phyloP scores from a whole-genome alignment of 2,329 filamentous ascomycete species.

The Ceratocystis cubensis region DNA sequence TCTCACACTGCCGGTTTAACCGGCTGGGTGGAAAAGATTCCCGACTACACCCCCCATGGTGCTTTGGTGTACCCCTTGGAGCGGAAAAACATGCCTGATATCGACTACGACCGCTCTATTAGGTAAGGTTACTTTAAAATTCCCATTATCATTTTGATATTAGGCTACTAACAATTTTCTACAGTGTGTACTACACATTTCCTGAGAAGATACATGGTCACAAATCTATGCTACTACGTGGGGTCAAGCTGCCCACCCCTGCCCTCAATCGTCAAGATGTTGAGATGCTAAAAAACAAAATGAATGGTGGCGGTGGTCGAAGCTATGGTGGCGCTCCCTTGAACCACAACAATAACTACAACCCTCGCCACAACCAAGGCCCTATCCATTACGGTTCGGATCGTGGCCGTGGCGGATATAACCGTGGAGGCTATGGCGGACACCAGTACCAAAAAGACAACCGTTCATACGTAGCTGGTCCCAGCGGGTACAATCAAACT shows the following conservation, averaged over 20 bases:
- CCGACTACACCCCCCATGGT: slow-evolving; percentile 72
- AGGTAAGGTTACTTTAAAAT: slow-evolving; percentile 37
- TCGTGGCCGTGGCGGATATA: slow-evolving; percentile 29
- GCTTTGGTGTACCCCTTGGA: slow-evolving; percentile 67
- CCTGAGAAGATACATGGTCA: slow-evolving; percentile 60
- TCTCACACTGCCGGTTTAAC: slow-evolving; percentile 63
- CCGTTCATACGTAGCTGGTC: slow-evolving; percentile 21
- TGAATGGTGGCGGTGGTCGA: slow-evolving; percentile 49
- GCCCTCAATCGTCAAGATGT: slow-evolving; percentile 66
- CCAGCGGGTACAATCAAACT: slow-evolving; percentile 24
- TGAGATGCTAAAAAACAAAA: slow-evolving; percentile 55
- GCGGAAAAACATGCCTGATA: slow-evolving; percentile 55
- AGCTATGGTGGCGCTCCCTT: slow-evolving; percentile 53
- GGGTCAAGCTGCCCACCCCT: slow-evolving; percentile 59
- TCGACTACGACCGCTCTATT: slow-evolving; percentile 78
- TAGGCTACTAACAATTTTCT: slow-evolving; percentile 25
- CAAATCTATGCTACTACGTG: slow-evolving; percentile 88
- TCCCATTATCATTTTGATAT: neutral
- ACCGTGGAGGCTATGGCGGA: slow-evolving; percentile 14
- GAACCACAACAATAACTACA: slow-evolving; percentile 27
- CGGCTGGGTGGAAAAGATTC: slow-evolving; percentile 69
- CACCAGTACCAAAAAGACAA: slow-evolving; percentile 22
- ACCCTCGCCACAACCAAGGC: slow-evolving; percentile 15
- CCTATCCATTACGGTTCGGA: slow-evolving; percentile 28
- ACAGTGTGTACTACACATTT: slow-evolving; percentile 74